Evolutionary conservation across 306 rosid genomes (phyloP).

Genomic region (Fragaria vesca): DNA sequence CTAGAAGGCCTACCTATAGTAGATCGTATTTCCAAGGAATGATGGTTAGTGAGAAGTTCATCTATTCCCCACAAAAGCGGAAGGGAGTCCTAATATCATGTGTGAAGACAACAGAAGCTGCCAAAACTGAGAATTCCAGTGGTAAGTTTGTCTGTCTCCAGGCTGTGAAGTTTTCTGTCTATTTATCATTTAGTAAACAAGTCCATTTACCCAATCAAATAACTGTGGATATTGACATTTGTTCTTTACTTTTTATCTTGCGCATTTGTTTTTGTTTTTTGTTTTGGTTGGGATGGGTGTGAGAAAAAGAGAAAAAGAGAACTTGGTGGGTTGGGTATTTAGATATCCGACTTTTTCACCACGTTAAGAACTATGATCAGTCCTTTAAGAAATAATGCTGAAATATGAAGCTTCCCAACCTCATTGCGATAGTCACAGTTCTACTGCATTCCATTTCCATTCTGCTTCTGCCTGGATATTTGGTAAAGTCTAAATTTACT

Average conservation of each 20-base stretch:
- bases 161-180: not conserved
- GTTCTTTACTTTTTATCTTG: not conserved
- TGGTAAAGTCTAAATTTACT: not conserved
- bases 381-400: not conserved
- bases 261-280: not conserved
- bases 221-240: not conserved
- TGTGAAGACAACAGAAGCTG: conserved; percentile 60
- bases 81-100: conserved; percentile 49
- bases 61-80: conserved; percentile 36
- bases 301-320: not conserved
- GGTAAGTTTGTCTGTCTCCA: conserved; percentile 43
- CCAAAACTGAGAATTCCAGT: conserved; percentile 45
- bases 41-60: conserved; percentile 43
- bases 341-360: not conserved
- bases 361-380: not conserved
- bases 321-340: not conserved
- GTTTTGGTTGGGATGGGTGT: not conserved
- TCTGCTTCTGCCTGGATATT: not conserved
- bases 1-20: conserved; percentile 29
- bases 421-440: not conserved
- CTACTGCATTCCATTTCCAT: not conserved
- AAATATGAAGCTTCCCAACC: not conserved
- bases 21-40: conserved; percentile 43
- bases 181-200: not conserved
- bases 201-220: not conserved